Evolutionary conservation across 768 basidiomycete genomes (phyloP).

Genomic region (Phylloporus rhodoxanthus): DNA sequence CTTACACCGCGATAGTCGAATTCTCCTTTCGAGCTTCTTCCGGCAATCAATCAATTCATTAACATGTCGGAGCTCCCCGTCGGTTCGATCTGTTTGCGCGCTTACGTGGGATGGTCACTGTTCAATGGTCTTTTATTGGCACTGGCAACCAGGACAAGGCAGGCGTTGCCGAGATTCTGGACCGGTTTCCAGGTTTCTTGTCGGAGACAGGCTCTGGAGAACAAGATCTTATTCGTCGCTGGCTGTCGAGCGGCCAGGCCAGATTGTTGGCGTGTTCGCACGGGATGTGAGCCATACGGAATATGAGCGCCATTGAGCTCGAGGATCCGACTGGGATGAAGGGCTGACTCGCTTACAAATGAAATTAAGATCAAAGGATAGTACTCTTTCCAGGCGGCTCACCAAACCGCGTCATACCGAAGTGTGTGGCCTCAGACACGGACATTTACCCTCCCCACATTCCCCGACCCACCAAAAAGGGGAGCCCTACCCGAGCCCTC

Average conservation of each 20-base stretch:
- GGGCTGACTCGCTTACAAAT: conserved; percentile 3
- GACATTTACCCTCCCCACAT: conserved; percentile 10
- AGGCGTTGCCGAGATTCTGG: conserved; percentile 72
- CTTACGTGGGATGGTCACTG: conserved; percentile 78
- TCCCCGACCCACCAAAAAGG: conserved; percentile 11
- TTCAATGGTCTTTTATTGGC: conserved; percentile 80
- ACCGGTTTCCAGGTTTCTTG: conserved; percentile 70
- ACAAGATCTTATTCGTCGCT: conserved; percentile 85
- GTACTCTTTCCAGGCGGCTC: neutral
- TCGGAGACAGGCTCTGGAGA: conserved; percentile 95
- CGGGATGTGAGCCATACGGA: too few relatives aligned
- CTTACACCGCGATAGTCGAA: conserved; percentile 58
- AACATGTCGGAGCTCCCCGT: conserved; percentile 59
- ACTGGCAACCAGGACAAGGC: conserved; percentile 73
- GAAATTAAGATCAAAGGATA: conserved; percentile 6
- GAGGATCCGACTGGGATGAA: conserved; percentile 59
- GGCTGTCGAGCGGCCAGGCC: conserved; percentile 60
- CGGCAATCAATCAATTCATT: conserved; percentile 74
- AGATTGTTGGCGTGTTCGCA: conserved; percentile 77
- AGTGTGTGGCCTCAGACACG: conserved; percentile 19
- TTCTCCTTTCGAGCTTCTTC: conserved; percentile 78
- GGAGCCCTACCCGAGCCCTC: conserved; percentile 8
- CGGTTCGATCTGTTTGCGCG: conserved; percentile 76
- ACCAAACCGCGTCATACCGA: conserved; percentile 4
- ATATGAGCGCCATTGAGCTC: conserved; percentile 34